Evolutionary conservation across 1,139 yeast genomes (phyloP).

Genomic region (Komagataea norvegica): DNA sequence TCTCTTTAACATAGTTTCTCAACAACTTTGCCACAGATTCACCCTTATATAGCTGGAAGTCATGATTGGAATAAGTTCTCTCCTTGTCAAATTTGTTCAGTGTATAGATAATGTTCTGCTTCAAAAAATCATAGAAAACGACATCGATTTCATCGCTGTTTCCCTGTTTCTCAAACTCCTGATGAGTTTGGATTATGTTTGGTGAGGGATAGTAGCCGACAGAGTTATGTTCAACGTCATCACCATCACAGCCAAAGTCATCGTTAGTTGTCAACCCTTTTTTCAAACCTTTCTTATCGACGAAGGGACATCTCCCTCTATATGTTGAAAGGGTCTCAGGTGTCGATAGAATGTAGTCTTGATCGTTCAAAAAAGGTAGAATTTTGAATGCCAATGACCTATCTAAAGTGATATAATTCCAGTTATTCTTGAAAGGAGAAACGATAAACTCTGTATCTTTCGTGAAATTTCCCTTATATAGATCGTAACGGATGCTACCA

Average conservation of each 20-base stretch:
- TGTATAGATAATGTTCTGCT: constrained; percentile 58
- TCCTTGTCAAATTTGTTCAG: constrained; percentile 32
- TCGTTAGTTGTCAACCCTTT: constrained; percentile 77
- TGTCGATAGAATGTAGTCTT: constrained; percentile 17
- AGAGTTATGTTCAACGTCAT: constrained; percentile 76
- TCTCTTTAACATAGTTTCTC: constrained; percentile 34
- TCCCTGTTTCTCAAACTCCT: constrained; percentile 27
- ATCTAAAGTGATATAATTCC: constrained; percentile 43
- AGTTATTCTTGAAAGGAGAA: constrained; percentile 78
- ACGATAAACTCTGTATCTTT: constrained; percentile 76
- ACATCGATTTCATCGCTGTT: constrained; percentile 43
- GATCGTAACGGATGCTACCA: constrained; percentile 84
- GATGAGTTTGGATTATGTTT: constrained; percentile 60
- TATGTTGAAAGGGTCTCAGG: constrained; percentile 15
- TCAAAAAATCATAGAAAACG: constrained; percentile 73
- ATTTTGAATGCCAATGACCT: constrained; percentile 28
- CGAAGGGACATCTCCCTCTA: constrained; percentile 25
- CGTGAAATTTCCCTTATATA: constrained; percentile 83
- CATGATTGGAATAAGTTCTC: constrained; percentile 22
- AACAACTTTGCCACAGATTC: constrained; percentile 46
- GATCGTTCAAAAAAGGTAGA: constrained; percentile 28
- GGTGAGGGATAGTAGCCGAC: constrained; percentile 60
- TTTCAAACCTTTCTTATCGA: constrained; percentile 24
- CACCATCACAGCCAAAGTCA: constrained; percentile 82
- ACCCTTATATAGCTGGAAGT: constrained; percentile 44